Evolutionary conservation across 345 rosid species (phyloP), one percentile per base, ranked within the genome.

Genomic region (Clarkia xantiana): DNA sequence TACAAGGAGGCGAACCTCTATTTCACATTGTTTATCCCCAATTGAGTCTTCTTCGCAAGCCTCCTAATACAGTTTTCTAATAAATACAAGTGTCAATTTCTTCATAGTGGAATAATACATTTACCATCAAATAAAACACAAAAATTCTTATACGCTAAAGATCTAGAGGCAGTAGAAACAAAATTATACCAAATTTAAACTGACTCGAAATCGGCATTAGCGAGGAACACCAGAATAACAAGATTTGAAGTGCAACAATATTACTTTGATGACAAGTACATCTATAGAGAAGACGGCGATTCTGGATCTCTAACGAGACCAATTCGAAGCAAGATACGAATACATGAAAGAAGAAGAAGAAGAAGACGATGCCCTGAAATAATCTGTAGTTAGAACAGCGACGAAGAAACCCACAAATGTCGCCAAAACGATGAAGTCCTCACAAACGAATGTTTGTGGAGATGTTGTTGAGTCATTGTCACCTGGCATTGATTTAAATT

Each of bases 331-430:
- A 41, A 68, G 16, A 25, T 70, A 57, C 34, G 39, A 40, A 52
- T 64, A 68, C 9, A 71, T 40, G 29, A n/a, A n/a, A n/a, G n/a
- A n/a, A n/a, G 61, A 54, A 49, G 69, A 34, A 20, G 72, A 59
- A 36, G 64, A 64, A 55, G 76, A 72, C 16, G 78, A 77, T 0
- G 74, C 59, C 73, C 71, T 72, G 3, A 71, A 16, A 45, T 65
- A 52, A 56, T 74, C 69, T 14, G 53, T 62, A 49, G 73, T n/a
- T 62, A 77, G 61, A 51, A 59, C 75, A 19, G 62, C 49, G 0
- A 55, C 81, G 18, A 80, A 23, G 53, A 83, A 67, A 22, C 59
- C 55, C 0, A 58, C 62, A 49, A 59, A 72, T 13, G 56, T 59
- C 22, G 66, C 22, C 11, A 79, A 25, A 34, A 74, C 34, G 20